These are phyloP conservation scores for Bjerkandera adusta DNA, from an alignment of 1,284 basidiomycete genomes.

Conservation along the genomic window DNA sequence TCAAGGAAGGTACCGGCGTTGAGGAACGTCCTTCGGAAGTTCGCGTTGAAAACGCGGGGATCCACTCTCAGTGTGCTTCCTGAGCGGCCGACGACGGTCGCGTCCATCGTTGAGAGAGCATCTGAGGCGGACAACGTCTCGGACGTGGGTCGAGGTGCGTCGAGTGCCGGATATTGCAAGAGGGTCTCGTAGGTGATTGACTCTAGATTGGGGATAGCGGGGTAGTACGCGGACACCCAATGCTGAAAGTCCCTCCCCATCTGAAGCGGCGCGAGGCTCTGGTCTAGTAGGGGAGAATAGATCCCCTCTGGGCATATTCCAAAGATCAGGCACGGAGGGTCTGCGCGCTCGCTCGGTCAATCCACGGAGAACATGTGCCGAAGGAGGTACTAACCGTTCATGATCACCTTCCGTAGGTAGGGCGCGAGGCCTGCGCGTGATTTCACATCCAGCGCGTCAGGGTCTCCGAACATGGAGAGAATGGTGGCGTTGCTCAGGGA, in stretches of 20 bases:
- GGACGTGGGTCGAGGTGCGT: neutral
- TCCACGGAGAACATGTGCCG: neutral
- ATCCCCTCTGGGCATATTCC: neutral
- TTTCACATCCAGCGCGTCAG: neutral
- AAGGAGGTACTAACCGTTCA: neutral
- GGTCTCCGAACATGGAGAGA: constrained; percentile 9
- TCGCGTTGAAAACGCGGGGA: neutral
- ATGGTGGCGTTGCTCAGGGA: constrained; percentile 9
- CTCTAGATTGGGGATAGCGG: constrained; percentile 10
- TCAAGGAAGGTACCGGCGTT: constrained; percentile 13
- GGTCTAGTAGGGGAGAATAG: constrained; percentile 22
- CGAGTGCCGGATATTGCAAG: neutral
- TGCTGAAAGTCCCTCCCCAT: constrained; percentile 17
- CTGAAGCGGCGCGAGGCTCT: constrained; percentile 14
- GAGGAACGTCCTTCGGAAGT: constrained; percentile 8
- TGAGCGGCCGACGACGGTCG: neutral
- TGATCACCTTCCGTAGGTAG: constrained; percentile 8
- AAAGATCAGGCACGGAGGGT: neutral
- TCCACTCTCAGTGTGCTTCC: neutral
- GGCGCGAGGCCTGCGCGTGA: neutral
- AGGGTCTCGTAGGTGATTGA: constrained; percentile 1
- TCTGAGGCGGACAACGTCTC: neutral
- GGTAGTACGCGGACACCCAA: constrained; percentile 25
- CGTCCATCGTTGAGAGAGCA: neutral
- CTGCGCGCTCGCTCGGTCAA: neutral